A percentile compares a stretch with the other conserved stretches of the same genome.
Conservation (phyloP, 2,329 filamentous ascomycete genomes). For the Lachnellula hyalina region DNA sequence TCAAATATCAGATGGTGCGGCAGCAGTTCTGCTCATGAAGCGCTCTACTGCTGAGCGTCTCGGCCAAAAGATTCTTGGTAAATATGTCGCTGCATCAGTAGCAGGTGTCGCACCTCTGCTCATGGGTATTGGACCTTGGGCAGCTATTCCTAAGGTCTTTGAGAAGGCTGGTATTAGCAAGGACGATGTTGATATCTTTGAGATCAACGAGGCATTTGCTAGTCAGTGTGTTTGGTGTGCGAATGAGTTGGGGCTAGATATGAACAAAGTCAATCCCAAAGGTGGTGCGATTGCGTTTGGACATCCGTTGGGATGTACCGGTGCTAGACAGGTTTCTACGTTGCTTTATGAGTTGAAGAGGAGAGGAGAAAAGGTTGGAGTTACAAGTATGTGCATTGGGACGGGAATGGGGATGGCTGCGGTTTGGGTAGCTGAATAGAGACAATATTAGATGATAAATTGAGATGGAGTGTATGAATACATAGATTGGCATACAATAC, state of each 20-base stretch:
- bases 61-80: slow-evolving; percentile 84
- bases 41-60: slow-evolving; percentile 84
- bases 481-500: slow-evolving; percentile 4
- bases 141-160: slow-evolving; percentile 88
- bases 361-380: slow-evolving; percentile 77
- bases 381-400: slow-evolving; percentile 94
- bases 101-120: slow-evolving; percentile 88
- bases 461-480: slow-evolving; percentile 13
- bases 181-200: slow-evolving; percentile 92
- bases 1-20: slow-evolving; percentile 93
- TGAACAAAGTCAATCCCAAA: slow-evolving; percentile 93
- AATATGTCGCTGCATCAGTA: slow-evolving; percentile 80
- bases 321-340: slow-evolving; percentile 88
- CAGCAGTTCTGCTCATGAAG: slow-evolving; percentile 93
- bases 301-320: slow-evolving; percentile 91
- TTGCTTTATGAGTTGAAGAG: slow-evolving; percentile 84
- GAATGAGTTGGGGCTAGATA: slow-evolving; percentile 76
- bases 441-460: neutral
- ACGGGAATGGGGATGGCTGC: slow-evolving; percentile 98
- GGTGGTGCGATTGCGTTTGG: slow-evolving; percentile 95
- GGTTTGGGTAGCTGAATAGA: slow-evolving; percentile 88
- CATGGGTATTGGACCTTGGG: slow-evolving; percentile 95
- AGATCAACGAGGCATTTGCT: slow-evolving; percentile 99
- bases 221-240: slow-evolving; percentile 92
- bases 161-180: slow-evolving; percentile 79